Base-by-base conservation (phyloP, 306 rosid genomes). In the Albizia julibrissin region DNA sequence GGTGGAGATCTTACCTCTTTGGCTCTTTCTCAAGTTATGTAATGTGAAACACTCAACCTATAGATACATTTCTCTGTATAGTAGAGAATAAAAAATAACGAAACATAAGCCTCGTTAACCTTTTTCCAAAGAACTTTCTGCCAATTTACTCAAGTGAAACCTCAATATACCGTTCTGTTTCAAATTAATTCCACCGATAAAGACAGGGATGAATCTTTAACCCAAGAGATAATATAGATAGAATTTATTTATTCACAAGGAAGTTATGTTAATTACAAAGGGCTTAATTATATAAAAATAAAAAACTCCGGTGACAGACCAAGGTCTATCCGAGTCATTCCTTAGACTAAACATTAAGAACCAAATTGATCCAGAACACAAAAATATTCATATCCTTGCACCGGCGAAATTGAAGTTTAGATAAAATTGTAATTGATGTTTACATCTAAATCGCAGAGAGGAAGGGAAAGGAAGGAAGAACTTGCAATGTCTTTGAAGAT, bases 401-500 rank as follows among this genome's bases (percentile, higher is more conserved):
- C 62, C 27, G 24, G 56, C 26, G 83, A 76, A 50, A 39, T 31
- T 29, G 31, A 50, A 69, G 46, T 24, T 75, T 76, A 8, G 71
- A 77, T 50, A 79, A 13, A 24, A 14, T n/a, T 12, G 22, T 21
- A 10, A 19, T 7, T 49, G 69, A 33, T 40, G 12, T 69, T 12
- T 22, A 69, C 11, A 5, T 1, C 21, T 12, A 39, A 22, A 42
- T 8, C 34, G 12, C 16, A 69, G 71, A 3, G 0, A 21, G 27
- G 31, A n/a, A 66, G 59, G 37, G 44, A 65, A 27, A 49, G 33
- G 43, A 10, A 43, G 33, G 42, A 31, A 54, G 27, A 72, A 85
- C 92, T 85, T 84, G 91, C 98, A 46, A 95, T 86, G 85, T 95
- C 97, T 89, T 91, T 95, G 95, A 93, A 95, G 86, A 94, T 24